A percentile compares a stretch with the other conserved stretches of the same genome.
Evolutionary conservation across 257 asterid species (phyloP).

Genomic region (Osmanthus fragrans): DNA sequence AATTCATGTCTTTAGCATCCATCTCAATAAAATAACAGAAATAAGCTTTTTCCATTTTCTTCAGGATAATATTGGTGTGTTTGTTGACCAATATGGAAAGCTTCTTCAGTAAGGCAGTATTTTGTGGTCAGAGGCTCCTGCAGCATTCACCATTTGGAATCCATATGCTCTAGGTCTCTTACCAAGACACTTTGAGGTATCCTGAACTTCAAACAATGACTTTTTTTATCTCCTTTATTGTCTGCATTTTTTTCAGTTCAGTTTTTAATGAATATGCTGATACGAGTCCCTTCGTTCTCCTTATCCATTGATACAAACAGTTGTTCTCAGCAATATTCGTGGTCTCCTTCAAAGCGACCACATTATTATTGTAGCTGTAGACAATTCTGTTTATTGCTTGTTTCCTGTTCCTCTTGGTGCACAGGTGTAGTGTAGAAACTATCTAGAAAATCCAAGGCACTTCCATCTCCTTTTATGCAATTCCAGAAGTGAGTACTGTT

Average conservation of each 20-base stretch:
- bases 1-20: neutral
- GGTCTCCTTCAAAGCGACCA: conserved; percentile 65
- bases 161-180: conserved; percentile 93
- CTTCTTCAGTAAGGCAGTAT: conserved; percentile 93
- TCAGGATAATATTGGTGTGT: conserved; percentile 94
- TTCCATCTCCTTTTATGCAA: conserved; percentile 8
- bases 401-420: conserved; percentile 98
- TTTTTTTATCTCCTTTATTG: neutral
- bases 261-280: conserved; percentile 45
- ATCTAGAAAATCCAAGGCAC: conserved; percentile 17
- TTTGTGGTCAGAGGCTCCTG: conserved; percentile 99
- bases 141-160: conserved; percentile 61
- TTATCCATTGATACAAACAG: conserved; percentile 88
- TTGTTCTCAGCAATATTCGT: conserved; percentile 83
- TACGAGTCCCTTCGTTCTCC: conserved; percentile 88
- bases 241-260: conserved; percentile 16
- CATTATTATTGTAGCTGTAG: conserved; percentile 68
- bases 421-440: conserved; percentile 72
- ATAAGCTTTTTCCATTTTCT: conserved; percentile 21
- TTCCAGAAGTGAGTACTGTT: neutral
- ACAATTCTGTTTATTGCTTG: conserved; percentile 80
- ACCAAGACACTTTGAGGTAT: conserved; percentile 92
- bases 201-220: conserved; percentile 20
- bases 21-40: conserved; percentile 11
- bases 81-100: conserved; percentile 97